Conservation (phyloP, 108 stramenopile species). For the Aurantiochytrium sp. region DNA sequence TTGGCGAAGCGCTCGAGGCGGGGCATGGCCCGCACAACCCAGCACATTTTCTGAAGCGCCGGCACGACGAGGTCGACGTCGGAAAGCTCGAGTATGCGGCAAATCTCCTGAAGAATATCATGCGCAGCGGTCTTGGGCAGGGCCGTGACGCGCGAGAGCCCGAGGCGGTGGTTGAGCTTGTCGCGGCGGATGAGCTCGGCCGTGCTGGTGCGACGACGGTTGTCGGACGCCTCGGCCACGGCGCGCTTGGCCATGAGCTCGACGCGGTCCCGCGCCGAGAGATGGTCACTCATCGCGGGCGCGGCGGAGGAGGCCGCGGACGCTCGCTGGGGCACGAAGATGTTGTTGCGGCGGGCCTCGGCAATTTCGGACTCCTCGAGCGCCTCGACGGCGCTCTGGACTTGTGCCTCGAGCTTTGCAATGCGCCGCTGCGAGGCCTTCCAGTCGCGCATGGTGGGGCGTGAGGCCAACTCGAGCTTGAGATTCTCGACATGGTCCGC, state of each 20-base stretch:
- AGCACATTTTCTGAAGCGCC: slow-evolving; percentile 34
- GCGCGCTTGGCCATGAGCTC: slow-evolving; percentile 14
- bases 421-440: slow-evolving; percentile 35
- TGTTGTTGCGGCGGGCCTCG: not conserved
- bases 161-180: slow-evolving; percentile 37
- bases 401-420: slow-evolving; percentile 34
- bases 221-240: not conserved
- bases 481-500: slow-evolving; percentile 30
- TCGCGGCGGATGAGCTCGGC: slow-evolving; percentile 33
- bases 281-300: too few relatives aligned
- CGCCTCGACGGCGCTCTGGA: slow-evolving; percentile 36
- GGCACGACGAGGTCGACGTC: slow-evolving; percentile 37
- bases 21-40: slow-evolving; percentile 38
- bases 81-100: slow-evolving; percentile 34
- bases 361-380: slow-evolving; percentile 18
- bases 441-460: slow-evolving; percentile 38
- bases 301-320: not conserved
- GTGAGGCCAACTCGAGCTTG: slow-evolving; percentile 15
- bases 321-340: not conserved
- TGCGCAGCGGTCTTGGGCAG: slow-evolving; percentile 31
- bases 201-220: slow-evolving; percentile 23
- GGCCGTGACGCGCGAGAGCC: slow-evolving; percentile 16
- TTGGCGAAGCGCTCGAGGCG: slow-evolving; percentile 40
- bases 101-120: slow-evolving; percentile 38
- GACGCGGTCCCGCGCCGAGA: not conserved